Percentiles rank a stretch among this genome's conserved stretches.
Conservation (phyloP, 306 rosid species). For the Amphicarpaea edgeworthii region DNA sequence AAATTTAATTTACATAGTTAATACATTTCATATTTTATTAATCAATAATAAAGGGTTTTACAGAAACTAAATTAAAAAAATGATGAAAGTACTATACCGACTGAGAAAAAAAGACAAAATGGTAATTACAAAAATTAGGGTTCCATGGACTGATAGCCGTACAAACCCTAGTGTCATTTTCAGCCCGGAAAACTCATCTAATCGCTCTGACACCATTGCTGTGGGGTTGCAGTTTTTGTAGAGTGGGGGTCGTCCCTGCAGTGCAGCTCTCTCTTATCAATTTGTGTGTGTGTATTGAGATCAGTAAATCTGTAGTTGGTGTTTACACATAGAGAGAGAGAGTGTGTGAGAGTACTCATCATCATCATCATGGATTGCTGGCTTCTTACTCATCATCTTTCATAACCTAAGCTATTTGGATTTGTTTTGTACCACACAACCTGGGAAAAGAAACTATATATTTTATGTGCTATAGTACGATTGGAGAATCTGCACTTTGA, state of each 20-base stretch:
- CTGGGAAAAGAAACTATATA: constrained; percentile 38
- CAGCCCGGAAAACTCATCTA: constrained; percentile 47
- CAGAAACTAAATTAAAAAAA: neutral
- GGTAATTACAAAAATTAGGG: constrained; percentile 53
- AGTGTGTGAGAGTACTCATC: too few species aligned
- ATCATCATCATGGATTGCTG: constrained; percentile 28
- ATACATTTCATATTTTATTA: too few species aligned
- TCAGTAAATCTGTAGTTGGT: constrained; percentile 37
- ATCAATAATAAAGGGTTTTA: neutral
- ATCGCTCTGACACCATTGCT: constrained; percentile 53
- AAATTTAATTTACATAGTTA: too few species aligned
- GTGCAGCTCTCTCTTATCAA: constrained; percentile 37
- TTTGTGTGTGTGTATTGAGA: too few species aligned
- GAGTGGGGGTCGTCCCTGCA: constrained; percentile 49
- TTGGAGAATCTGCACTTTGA: constrained; percentile 35
- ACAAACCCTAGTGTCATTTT: constrained; percentile 48
- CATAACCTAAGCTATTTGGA: constrained; percentile 39
- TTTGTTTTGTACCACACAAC: constrained; percentile 27
- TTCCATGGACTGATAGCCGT: constrained; percentile 42
- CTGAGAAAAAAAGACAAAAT: constrained; percentile 48
- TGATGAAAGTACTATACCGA: constrained; percentile 17
- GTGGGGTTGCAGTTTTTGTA: constrained; percentile 40
- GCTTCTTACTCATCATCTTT: constrained; percentile 18
- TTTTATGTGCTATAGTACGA: constrained; percentile 13
- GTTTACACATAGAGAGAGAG: constrained; percentile 36